These are phyloP conservation scores for Gossypium mustelinum DNA, from an alignment of 345 rosid genomes.

Conservation along the genomic window DNA sequence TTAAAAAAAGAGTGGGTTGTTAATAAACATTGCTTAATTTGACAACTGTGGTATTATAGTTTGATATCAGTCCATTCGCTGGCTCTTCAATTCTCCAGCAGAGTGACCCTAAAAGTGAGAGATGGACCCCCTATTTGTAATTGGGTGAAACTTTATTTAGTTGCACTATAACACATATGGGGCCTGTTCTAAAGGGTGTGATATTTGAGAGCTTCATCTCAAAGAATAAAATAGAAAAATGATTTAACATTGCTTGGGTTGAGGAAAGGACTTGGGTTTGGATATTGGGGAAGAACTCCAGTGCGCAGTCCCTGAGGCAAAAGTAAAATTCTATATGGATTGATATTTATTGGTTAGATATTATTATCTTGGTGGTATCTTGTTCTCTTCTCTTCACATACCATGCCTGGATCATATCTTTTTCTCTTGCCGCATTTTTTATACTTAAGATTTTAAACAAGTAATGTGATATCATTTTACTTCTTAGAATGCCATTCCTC, in stretches of 20 bases:
- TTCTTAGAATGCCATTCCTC: conserved; percentile 52
- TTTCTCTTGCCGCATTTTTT: conserved; percentile 9
- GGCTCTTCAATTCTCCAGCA: neutral
- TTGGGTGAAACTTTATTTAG: neutral
- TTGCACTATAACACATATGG: neutral
- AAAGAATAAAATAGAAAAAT: conserved; percentile 3
- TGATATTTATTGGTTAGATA: neutral
- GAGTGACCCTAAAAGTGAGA: neutral
- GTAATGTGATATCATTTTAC: conserved; percentile 10
- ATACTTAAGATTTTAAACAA: neutral
- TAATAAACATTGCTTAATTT: neutral
- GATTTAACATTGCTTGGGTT: neutral
- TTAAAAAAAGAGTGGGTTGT: neutral
- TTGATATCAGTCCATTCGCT: neutral
- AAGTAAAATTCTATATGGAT: neutral
- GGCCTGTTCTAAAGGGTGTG: neutral
- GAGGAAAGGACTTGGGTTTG: neutral
- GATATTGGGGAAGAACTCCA: neutral
- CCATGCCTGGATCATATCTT: neutral
- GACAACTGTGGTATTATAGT: neutral
- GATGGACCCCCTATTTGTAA: neutral
- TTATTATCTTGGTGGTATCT: neutral
- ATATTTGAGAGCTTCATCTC: neutral
- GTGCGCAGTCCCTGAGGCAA: neutral
- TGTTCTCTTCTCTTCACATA: conserved; percentile 5